Evolutionary conservation across 1,284 basidiomycete species (phyloP).

Genomic region (Cerioporus squamosus): DNA sequence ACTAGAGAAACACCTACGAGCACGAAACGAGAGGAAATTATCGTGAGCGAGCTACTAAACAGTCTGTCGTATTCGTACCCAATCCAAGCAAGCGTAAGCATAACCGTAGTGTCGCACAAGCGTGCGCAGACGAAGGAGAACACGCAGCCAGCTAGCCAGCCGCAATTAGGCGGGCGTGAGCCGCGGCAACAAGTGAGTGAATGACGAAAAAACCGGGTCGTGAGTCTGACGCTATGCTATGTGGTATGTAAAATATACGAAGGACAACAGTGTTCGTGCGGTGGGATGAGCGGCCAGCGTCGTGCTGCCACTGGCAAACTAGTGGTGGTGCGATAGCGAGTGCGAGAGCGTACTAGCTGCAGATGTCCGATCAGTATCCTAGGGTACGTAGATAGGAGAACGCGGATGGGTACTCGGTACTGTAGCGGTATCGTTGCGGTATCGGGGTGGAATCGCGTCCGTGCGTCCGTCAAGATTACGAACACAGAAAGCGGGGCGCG

Average conservation of each 20-base stretch:
- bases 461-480: not conserved
- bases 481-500: not conserved
- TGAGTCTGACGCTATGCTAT: slow-evolving; percentile 7
- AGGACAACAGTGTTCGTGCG: slow-evolving; percentile 3
- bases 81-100: too few species aligned
- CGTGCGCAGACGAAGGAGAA: too few species aligned
- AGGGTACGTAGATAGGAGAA: not conserved
- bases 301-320: not conserved
- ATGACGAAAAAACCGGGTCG: slow-evolving; percentile 13
- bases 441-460: not conserved
- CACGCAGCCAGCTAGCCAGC: too few species aligned
- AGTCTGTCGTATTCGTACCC: too few species aligned
- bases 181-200: not conserved
- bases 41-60: too few species aligned
- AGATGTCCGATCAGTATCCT: not conserved
- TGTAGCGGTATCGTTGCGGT: slow-evolving; percentile 3
- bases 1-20: too few species aligned
- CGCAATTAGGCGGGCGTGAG: not conserved
- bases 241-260: slow-evolving; percentile 1
- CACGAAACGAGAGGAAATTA: too few species aligned
- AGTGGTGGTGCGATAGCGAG: too few species aligned
- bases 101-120: too few species aligned
- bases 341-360: too few species aligned
- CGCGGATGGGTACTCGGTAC: not conserved
- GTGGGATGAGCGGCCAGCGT: slow-evolving; percentile 1